phyloP scores from a whole-genome alignment of 1,284 basidiomycete genomes.

The Athelia sp. region DNA sequence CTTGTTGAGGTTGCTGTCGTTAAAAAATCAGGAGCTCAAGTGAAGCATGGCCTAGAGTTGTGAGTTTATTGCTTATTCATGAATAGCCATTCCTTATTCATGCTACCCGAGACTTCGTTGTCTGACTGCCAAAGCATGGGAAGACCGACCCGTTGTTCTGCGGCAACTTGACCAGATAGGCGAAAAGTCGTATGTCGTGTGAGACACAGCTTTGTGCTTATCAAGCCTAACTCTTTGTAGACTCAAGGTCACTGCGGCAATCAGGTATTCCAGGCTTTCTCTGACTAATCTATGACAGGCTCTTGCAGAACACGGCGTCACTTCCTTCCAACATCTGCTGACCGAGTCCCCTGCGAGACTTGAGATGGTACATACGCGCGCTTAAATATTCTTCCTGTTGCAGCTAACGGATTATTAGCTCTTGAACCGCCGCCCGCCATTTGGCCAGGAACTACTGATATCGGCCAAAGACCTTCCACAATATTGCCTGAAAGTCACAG shows the following conservation, averaged over 20 bases:
- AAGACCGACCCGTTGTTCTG: slow-evolving; percentile 74
- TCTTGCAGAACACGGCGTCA: slow-evolving; percentile 67
- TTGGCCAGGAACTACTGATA: slow-evolving; percentile 62
- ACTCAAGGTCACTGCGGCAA: slow-evolving; percentile 43
- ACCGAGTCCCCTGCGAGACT: slow-evolving; percentile 53
- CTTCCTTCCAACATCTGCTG: slow-evolving; percentile 51
- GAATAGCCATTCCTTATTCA: slow-evolving; percentile 1
- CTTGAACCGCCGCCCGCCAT: slow-evolving; percentile 68
- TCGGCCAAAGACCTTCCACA: slow-evolving; percentile 59
- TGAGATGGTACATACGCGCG: slow-evolving; percentile 45
- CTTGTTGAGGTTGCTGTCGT: slow-evolving; percentile 67
- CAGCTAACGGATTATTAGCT: slow-evolving; percentile 39
- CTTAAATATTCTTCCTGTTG: background rate
- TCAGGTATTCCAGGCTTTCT: slow-evolving; percentile 1
- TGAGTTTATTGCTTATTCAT: slow-evolving; percentile 24
- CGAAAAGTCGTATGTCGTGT: slow-evolving; percentile 76
- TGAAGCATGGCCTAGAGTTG: slow-evolving; percentile 72
- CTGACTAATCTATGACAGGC: slow-evolving; percentile 38
- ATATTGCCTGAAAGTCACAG: slow-evolving; percentile 48
- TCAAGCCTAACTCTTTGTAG: slow-evolving; percentile 23
- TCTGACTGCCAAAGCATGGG: slow-evolving; percentile 78
- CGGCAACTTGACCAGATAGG: slow-evolving; percentile 79
- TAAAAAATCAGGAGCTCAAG: slow-evolving; percentile 53
- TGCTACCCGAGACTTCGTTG: slow-evolving; percentile 55
- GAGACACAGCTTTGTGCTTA: slow-evolving; percentile 1